Evolutionary conservation across 495 filamentous ascomycete species (phyloP), one percentile per base, ranked within the genome.

Genomic region (Symbiotaphrina buchneri): DNA sequence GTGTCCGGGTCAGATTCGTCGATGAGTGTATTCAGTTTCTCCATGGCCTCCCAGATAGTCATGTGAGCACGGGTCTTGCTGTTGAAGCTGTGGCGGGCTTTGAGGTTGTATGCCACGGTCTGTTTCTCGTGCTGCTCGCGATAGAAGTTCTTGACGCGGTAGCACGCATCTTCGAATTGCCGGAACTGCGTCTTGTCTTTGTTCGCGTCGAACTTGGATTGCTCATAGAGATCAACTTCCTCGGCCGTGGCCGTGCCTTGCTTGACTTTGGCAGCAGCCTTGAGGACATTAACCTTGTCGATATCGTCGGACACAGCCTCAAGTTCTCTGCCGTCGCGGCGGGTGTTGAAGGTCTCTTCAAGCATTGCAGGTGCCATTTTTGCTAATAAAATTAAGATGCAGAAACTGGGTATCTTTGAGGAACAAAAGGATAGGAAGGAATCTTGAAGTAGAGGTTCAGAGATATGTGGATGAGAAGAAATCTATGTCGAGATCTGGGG

Each of bases 1-100:
- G 81, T 90, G 55, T 92, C 79, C 0, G 82, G 82, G 48, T 92
- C 81, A 23, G 66, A 74, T 45, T 85, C 78, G 54, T 92, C 82
- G 47, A 90, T 75, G 4, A 90, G 56, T 1, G 75, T 77, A 56
- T 90, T 81, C 33, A 90, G 67, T 46, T 75, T 84, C 59, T 84
- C 75, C 51, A 90, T 84, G 5, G 82, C 82, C 42, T 84, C 57
- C 82, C 82, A 92, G 42, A 92, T 53, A 21, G 66, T 71, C 74
- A 90, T 78, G 42, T 74, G 60, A 13, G 69, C 71, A 32, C 77
- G 65, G 6, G 55, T 67, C 33, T 67, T 63, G 27, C 59, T 59
- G 45, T 71, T 58, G 56, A 90, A 83, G 30, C 55, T 55, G 37
- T 72, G 59, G 24, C 82, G 74, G 4, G 75, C 64, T 33, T 71